A percentile compares a stretch with the other conserved stretches of the same genome.
phyloP scores from a whole-genome alignment of 352 stramenopile genomes.

The Aphanomyces invadans region DNA sequence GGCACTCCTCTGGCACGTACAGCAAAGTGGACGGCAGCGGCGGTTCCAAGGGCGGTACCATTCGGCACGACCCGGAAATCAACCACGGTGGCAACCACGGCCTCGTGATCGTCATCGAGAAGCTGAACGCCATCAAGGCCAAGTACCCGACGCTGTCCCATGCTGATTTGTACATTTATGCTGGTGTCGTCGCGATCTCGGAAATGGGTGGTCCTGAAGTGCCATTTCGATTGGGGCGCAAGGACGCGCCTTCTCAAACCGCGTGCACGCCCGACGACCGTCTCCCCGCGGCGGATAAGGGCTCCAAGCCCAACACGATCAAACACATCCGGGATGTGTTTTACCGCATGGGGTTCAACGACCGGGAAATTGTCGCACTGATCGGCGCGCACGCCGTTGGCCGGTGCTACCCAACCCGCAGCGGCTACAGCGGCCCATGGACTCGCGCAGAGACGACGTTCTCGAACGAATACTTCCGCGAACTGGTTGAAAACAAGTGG shows the following conservation, averaged over 20 bases:
- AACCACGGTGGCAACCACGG: conserved; percentile 93
- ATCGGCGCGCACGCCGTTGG: conserved; percentile 94
- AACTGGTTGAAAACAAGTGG: conserved; percentile 92
- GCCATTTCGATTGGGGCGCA: conserved; percentile 88
- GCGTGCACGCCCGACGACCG: conserved; percentile 86
- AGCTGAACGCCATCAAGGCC: conserved; percentile 91
- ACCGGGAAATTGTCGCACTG: conserved; percentile 96
- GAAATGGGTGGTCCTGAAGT: conserved; percentile 93
- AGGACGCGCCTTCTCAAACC: conserved; percentile 73
- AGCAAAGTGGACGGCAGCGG: conserved; percentile 81
- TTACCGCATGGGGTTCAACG: conserved; percentile 94
- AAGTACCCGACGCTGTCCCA: conserved; percentile 94
- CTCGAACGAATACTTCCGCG: conserved; percentile 95
- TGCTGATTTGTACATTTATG: conserved; percentile 96
- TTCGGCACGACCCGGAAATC: conserved; percentile 92
- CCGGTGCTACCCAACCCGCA: conserved; percentile 91
- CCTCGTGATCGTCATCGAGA: conserved; percentile 78
- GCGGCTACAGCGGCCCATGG: conserved; percentile 91
- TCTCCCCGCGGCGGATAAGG: conserved; percentile 96
- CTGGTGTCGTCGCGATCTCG: conserved; percentile 93
- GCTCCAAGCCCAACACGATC: conserved; percentile 79
- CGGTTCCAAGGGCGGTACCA: conserved; percentile 87
- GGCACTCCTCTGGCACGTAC: conserved; percentile 92
- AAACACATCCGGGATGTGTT: conserved; percentile 96
- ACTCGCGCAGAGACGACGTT: conserved; percentile 91